Evolutionary conservation across 345 rosid genomes (phyloP).

Genomic region (Syzygium oleosum): DNA sequence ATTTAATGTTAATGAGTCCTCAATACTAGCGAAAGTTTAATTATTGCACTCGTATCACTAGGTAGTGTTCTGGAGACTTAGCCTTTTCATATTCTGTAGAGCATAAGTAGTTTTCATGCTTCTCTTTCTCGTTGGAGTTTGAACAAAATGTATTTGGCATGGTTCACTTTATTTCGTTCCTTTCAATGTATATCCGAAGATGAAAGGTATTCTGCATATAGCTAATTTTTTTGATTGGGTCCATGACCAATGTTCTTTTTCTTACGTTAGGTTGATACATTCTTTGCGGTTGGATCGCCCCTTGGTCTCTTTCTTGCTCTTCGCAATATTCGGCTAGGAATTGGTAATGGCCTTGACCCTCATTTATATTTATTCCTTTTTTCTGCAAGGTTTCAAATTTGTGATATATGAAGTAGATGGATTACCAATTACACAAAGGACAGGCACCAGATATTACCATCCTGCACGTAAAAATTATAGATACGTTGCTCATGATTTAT

Average conservation of each 20-base stretch:
- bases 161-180: neutral
- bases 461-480: neutral
- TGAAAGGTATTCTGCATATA: neutral
- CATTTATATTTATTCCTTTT: neutral
- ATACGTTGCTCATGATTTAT: neutral
- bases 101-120: neutral
- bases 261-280: slow-evolving; percentile 75
- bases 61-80: neutral
- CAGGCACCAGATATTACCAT: neutral
- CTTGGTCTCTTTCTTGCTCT: slow-evolving; percentile 97
- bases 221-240: neutral
- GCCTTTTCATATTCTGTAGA: neutral
- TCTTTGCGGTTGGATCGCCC: slow-evolving; percentile 99
- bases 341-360: slow-evolving; percentile 34
- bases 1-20: neutral
- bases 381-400: neutral
- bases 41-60: neutral
- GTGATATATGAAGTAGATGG: neutral
- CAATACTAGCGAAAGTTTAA: neutral
- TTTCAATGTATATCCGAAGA: neutral
- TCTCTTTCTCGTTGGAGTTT: neutral
- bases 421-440: neutral
- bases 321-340: slow-evolving; percentile 82
- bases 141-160: neutral
- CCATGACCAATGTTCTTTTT: neutral